These are phyloP conservation scores for Phoenix roebelenii DNA, from an alignment of 176 grass and related monocot genomes.

Conservation along the genomic window DNA sequence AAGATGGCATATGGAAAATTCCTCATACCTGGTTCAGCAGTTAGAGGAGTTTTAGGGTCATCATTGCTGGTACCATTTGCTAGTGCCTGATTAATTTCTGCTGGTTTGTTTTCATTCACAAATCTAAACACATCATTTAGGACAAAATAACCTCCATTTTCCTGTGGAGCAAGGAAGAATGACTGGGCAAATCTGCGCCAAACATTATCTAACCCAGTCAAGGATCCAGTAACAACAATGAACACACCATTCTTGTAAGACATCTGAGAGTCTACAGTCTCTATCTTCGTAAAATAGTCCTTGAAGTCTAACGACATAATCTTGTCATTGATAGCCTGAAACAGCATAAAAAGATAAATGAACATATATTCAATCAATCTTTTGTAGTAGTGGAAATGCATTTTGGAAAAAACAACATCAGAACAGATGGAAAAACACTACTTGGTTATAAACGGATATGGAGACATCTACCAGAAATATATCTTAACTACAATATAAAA, in stretches of 20 bases:
- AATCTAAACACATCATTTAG: conserved; percentile 47
- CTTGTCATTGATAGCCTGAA: conserved; percentile 60
- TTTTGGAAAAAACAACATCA: not conserved
- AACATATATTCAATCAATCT: too few species aligned
- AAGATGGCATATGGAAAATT: not conserved
- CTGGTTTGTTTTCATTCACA: conserved; percentile 1
- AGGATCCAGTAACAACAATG: conserved; percentile 73
- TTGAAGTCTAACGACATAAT: conserved; percentile 64
- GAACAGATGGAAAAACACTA: too few species aligned
- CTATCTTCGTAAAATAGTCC: conserved; percentile 74
- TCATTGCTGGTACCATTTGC: not conserved
- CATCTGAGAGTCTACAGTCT: conserved; percentile 64
- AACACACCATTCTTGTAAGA: conserved; percentile 69
- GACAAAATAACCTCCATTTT: conserved; percentile 79
- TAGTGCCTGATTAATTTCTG: not conserved
- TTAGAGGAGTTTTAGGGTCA: not conserved
- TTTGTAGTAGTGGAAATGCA: not conserved
- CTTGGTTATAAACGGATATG: too few species aligned
- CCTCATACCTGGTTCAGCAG: conserved; percentile 2
- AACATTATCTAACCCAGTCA: conserved; percentile 40
- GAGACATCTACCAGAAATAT: too few species aligned
- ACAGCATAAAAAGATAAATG: conserved; percentile 12
- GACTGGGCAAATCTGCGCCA: conserved; percentile 61
- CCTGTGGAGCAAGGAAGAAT: conserved; percentile 93
- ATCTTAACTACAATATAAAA: too few species aligned